Evolutionary conservation across 164 flowering plant genomes (phyloP), one percentile per base, ranked within the genome.

Genomic region (Berberis thunbergii): DNA sequence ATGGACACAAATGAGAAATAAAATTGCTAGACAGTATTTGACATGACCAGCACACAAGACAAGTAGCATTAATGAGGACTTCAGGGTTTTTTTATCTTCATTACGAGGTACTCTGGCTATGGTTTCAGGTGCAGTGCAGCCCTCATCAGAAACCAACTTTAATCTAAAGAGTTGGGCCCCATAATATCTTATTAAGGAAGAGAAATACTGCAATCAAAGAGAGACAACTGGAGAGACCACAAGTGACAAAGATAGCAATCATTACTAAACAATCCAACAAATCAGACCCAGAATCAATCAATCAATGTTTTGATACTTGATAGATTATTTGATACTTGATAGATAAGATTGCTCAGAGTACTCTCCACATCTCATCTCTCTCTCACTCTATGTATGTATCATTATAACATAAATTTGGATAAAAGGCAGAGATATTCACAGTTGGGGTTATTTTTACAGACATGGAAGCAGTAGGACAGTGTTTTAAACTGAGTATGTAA

Each of bases 191-290:
- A 57, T 58, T 26, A 61, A 49, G 48, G 39, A 60, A 70, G 64
- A 69, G 67, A 67, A 70, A 57, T 60, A 57, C 39, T 58, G 56
- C 43, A 46, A 61, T 69, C 65, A 72, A 71, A 75, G 73, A 64
- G 66, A 63, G 82, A 79, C 79, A 81, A 75, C 72, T 78, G 79
- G 71, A 61, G 73, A 70, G 64, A 73, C 75, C 68, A 55, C 67
- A 75, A 75, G 71, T 80, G 74, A 75, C 76, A 81, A 76, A 74
- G 64, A 70, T 66, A 57, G 76, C 74, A 79, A 79, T 78, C 76
- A 79, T 76, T 76, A 72, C 78, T 53, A 65, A 53, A 71, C 69
- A 70, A 76, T 69, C 77, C 72, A 69, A 68, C 72, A 54, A 60
- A 64, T 65, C 48, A 64, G 61, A 65, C 65, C 73, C 68, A 71